phyloP scores from a whole-genome alignment of 495 filamentous ascomycete species.

The Xylona heveae region DNA sequence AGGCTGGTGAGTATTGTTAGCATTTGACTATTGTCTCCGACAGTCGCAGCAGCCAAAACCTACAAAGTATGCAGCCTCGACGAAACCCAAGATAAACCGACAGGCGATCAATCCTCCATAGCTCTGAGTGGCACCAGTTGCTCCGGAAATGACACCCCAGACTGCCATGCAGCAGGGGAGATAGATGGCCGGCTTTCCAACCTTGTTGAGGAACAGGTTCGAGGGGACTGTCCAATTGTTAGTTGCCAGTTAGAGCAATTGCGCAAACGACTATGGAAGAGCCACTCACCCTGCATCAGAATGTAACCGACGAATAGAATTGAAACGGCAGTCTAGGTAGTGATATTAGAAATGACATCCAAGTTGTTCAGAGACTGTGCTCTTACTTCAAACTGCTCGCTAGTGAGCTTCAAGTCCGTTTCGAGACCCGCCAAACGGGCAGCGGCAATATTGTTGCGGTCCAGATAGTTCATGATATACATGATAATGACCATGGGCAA shows the following conservation, averaged over 20 bases:
- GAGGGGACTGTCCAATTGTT: conserved; percentile 38
- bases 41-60: neutral
- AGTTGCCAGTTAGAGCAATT: neutral
- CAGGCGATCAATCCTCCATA: conserved; percentile 31
- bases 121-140: conserved; percentile 28
- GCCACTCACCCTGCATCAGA: conserved; percentile 11
- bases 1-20: conserved; percentile 6
- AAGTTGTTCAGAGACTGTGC: no score
- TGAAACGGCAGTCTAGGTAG: conserved; percentile 11
- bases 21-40: no score
- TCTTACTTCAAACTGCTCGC: conserved; percentile 24
- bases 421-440: conserved; percentile 31
- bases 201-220: conserved; percentile 37
- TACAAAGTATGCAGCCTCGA: conserved; percentile 14
- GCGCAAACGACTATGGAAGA: no score
- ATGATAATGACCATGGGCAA: conserved; percentile 34
- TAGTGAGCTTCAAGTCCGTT: conserved; percentile 20
- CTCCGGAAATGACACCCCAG: conserved; percentile 22
- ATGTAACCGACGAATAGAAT: conserved; percentile 34
- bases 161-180: conserved; percentile 6
- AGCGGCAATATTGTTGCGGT: conserved; percentile 35
- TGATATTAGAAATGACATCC: no score
- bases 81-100: conserved; percentile 29
- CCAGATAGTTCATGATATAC: conserved; percentile 36
- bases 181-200: conserved; percentile 25